phyloP scores from a whole-genome alignment of 179 eudicot genomes.

The Heliamphora pulchella region DNA sequence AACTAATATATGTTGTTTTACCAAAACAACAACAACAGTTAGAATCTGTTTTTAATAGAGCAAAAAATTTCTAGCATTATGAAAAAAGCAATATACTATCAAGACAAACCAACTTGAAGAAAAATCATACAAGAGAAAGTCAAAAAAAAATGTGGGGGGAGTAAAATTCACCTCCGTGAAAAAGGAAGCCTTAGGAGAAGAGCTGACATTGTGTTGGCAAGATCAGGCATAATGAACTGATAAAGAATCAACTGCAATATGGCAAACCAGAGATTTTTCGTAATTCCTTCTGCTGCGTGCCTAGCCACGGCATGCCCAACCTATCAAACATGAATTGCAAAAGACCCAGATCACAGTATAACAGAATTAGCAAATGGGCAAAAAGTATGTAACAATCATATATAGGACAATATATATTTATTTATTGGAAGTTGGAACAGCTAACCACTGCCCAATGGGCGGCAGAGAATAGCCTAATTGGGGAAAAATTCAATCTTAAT shows the following conservation, averaged over 20 bases:
- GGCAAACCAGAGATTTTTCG: slow-evolving; percentile 61
- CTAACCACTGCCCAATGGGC: too few species aligned
- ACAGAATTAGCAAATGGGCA: neutral
- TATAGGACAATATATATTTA: neutral
- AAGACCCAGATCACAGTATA: neutral
- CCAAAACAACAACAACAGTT: neutral
- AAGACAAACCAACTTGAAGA: neutral
- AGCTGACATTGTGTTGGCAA: slow-evolving; percentile 63
- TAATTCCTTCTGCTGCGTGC: slow-evolving; percentile 69
- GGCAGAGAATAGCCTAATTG: too few species aligned
- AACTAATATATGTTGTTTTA: neutral
- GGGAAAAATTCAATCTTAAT: too few species aligned
- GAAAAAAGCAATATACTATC: neutral
- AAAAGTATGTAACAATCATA: neutral
- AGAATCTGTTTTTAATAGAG: neutral
- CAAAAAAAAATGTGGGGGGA: neutral
- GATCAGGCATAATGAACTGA: slow-evolving; percentile 67
- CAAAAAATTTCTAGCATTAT: neutral
- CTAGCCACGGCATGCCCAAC: slow-evolving; percentile 90
- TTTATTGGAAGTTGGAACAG: too few species aligned
- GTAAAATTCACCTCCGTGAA: slow-evolving; percentile 59
- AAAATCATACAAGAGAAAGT: neutral
- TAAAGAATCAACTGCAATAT: slow-evolving; percentile 59
- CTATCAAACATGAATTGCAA: slow-evolving; percentile 27
- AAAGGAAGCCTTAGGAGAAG: slow-evolving; percentile 68